Evolutionary conservation across 768 basidiomycete species (phyloP), one percentile per base, ranked within the genome.

Genomic region (Amanita molliuscula): DNA sequence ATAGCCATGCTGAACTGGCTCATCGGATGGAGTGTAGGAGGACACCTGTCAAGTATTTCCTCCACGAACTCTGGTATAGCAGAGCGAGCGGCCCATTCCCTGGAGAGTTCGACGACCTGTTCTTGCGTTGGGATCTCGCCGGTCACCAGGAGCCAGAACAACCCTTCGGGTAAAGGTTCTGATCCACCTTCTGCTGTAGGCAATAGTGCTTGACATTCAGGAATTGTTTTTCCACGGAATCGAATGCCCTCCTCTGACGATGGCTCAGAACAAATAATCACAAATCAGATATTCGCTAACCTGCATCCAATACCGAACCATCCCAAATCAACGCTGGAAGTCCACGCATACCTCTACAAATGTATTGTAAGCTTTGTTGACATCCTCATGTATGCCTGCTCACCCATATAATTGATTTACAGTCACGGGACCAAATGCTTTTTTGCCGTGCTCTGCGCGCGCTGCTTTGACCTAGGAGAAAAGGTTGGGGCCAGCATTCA

Each of bases 271-370:
- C 54, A 37, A n/a, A 42, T 44, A 34, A 34, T 53, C 38, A 28
- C 43, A 38, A 31, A 26, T 3, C 28, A 42, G 9, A 13, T 44
- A 6, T 42, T 40, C 7, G 66, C 78, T 51, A 47, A 85, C 88
- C 85, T 48, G 95, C 80, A 64, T 97, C 95, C 55, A 98, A 82
- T 53, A 98, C 95, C 50, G 95, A 98, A 53, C 88, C 95, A 56
- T 98, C 95, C 95, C 95, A 98, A 59, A 98, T 91, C 58, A 98
- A 81, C 47, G 92, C 93, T 56, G 94, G 88, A 43, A 90, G 77
- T 54, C 88, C 86, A 54, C 88, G 75, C 87, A 91, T 89, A 48
- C 89, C 88, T 58, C 88, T 91, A 54, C 1, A 56, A 48, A 53
- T 43, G 8, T 26, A 40, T 23, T 43, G 31, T 51, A 47, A 52